Conservation (phyloP, 805 yeast genomes). For the Hanseniaspora osmophila region DNA sequence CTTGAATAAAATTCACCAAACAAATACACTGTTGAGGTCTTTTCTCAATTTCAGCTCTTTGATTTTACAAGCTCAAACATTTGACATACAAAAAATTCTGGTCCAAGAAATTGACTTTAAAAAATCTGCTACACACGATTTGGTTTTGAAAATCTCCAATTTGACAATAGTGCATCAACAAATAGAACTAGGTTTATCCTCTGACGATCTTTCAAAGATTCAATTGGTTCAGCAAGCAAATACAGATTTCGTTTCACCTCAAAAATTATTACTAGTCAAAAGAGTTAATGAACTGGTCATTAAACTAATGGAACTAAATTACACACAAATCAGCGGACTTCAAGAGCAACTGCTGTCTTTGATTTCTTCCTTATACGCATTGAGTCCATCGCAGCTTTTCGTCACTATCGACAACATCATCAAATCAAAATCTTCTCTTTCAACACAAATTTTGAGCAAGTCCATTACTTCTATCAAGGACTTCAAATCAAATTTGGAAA, state of each 20-base stretch:
- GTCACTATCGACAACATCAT: conserved; percentile 14
- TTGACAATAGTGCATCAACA: not conserved
- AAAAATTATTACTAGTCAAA: not conserved
- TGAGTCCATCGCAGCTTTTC: not conserved
- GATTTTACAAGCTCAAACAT: conserved; percentile 8
- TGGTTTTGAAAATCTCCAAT: not conserved
- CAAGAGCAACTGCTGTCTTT: not conserved
- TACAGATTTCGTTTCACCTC: not conserved
- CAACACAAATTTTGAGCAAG: conserved; percentile 13
- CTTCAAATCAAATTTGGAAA: conserved; percentile 14
- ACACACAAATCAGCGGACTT: not conserved
- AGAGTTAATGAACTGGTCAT: not conserved
- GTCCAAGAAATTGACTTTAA: not conserved
- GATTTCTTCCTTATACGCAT: not conserved
- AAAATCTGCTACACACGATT: not conserved
- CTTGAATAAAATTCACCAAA: conserved; percentile 21
- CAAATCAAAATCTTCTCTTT: conserved; percentile 9
- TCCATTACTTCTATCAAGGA: conserved; percentile 19
- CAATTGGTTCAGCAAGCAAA: not conserved
- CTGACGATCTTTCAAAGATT: not conserved
- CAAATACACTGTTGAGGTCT: conserved; percentile 19
- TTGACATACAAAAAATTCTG: not conserved
- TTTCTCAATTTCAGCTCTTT: conserved; percentile 17
- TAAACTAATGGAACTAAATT: not conserved
- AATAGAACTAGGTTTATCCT: not conserved